Evolutionary conservation across 2,329 filamentous ascomycete species (phyloP), one percentile per base, ranked within the genome.

Genomic region (Aspergillus amoenus): DNA sequence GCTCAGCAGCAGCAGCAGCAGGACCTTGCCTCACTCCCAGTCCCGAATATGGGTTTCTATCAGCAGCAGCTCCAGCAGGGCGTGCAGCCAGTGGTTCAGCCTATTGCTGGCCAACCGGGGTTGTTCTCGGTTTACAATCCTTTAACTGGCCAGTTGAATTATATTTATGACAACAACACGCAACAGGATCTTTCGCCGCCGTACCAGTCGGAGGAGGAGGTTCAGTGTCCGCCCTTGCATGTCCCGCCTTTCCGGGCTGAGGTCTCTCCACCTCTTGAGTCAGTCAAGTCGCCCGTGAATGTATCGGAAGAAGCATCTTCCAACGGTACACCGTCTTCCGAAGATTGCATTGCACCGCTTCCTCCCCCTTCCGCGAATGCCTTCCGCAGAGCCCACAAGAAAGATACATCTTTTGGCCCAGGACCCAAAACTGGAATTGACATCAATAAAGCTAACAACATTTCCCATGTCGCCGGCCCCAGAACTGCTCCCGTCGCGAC

Each of bases 301-400:
- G 87, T 90, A 71, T 89, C 88, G 69, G 84, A 81, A 61, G 85
- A 87, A 7, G 84, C 87, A 44, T 84, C 84, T 37, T 84, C 84
- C 47, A 83, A 82, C 4, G 84, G 82, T 68, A 83, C 84, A 47
- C 83, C 88, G 50, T 88, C 90, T 17, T 89, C 89, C 5, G 84
- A 84, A 13, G 86, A 90, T 65, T 82, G 87, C 57, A 82, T 86
- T 49, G 78, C 84, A 65, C 91, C 92, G 41, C 84, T 96, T 52
- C 92, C 92, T 52, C 91, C 91, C 27, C 91, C 91, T 58, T 95
- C 92, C 55, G 90, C 90, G 64, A 94, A 93, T 68, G 91, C 92
- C 44, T 96, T 96, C 82, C 93, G 93, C 61, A 91, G 92, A 57
- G 90, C 91, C 56, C 93, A 97, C 78, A 94, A 95, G 82, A 97